Base-by-base conservation (phyloP, 2,329 filamentous ascomycete species). In the Tolypocladium ovalisporum region DNA sequence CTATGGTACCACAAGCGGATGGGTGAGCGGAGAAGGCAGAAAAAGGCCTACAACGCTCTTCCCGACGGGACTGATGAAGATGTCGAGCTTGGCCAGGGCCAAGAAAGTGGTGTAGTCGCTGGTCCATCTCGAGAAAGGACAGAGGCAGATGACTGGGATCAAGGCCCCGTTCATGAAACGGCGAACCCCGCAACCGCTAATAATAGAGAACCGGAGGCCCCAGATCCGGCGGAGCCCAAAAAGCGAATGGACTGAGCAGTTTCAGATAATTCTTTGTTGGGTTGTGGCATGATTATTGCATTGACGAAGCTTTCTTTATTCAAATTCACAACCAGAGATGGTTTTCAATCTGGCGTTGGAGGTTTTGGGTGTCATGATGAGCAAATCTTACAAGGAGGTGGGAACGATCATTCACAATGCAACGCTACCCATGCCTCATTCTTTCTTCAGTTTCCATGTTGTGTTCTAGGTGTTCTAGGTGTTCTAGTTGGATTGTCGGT, bases 1-100 rank as follows among this genome's bases (percentile, higher is more conserved):
- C 86, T 85, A 58, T 93, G 89, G 88, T 99, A 99, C 70, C 94
- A 99, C 74, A 88, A 89, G 68, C 87, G 94, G 59, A 97, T 97
- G 91, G 77, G 97, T 42, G 93, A 97, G 72, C 82, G 94, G 61
- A 89, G 88, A 69, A 82, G 92, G 59, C 78, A 84, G 66, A 84
- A 83, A 57, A 88, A 88, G 67, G 82, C 83, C 55, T 95, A 95
- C 67, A 80, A 82, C 56, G 79, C 82, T 8, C 81, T 95, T 7
- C 82, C 88, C 0, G 84, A 83, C 34, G 82, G 83, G 54, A 79
- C 78, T 17, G 80, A 79, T 2, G 79, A 71, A 17, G 89, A 96
- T 69, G 72, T 96, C 17, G 92, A 96, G 74, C 80, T 96, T 8
- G 90, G 89, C 1, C 83, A 86, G 61, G 76, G 73, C 32, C 88